phyloP scores from a whole-genome alignment of 805 yeast species.

The Yamadazyma philogaea region DNA sequence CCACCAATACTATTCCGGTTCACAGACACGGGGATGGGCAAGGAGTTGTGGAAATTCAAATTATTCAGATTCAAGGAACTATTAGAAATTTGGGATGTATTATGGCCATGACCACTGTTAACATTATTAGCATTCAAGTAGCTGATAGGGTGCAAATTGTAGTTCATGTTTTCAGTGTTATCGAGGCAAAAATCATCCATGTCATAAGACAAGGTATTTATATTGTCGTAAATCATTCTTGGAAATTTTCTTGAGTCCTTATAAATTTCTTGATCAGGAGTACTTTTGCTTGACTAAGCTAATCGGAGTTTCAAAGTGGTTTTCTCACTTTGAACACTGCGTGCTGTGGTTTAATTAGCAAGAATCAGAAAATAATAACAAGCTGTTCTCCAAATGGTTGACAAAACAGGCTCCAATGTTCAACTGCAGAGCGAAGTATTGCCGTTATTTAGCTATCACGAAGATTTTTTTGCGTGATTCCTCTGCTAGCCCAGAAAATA shows the following conservation, averaged over 20 bases:
- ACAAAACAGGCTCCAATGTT: not conserved
- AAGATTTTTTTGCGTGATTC: conserved; percentile 1
- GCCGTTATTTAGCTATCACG: not conserved
- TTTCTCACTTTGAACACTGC: not conserved
- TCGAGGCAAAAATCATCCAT: conserved; percentile 7
- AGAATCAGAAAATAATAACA: too few species aligned
- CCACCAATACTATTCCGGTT: not conserved
- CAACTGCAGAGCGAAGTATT: not conserved
- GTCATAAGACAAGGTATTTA: conserved; percentile 6
- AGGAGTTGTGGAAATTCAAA: conserved; percentile 4
- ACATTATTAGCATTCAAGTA: conserved; percentile 34
- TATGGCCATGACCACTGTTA: conserved; percentile 4
- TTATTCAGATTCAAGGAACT: conserved; percentile 4
- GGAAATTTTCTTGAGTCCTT: too few species aligned
- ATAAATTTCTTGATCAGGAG: conserved; percentile 6
- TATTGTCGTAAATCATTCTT: conserved; percentile 8
- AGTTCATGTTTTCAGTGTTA: conserved; percentile 26
- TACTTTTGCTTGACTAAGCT: not conserved
- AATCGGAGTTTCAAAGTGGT: not conserved
- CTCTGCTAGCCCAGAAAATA: conserved; percentile 1
- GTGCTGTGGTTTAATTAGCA: too few species aligned
- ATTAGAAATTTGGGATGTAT: not conserved
- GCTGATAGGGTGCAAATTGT: conserved; percentile 44
- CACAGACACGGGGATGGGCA: conserved; percentile 9
- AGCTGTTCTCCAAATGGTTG: too few species aligned